Percentiles rank a stretch among this genome's conserved stretches.
Conservation (phyloP, 768 basidiomycete species). For the Porphyrellus cyaneotinctus region DNA sequence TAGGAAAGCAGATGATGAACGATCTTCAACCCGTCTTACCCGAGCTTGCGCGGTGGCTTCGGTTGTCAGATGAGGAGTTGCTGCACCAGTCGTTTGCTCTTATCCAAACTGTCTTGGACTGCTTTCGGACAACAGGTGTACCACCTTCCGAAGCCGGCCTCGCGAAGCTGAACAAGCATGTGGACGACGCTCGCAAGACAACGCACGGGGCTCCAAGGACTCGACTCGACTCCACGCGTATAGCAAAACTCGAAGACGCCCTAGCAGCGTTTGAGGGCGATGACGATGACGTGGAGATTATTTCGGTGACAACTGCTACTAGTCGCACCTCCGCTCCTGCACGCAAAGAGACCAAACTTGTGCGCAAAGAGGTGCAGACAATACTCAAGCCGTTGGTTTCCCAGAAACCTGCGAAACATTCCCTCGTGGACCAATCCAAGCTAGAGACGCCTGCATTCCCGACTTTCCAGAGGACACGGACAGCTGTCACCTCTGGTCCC, state of each 20-base stretch:
- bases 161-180: slow-evolving; percentile 62
- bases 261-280: slow-evolving; percentile 65
- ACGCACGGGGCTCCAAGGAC: slow-evolving; percentile 45
- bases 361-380: slow-evolving; percentile 21
- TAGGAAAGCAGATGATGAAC: slow-evolving; percentile 71
- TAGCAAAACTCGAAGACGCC: slow-evolving; percentile 63
- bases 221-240: slow-evolving; percentile 49
- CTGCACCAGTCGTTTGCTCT: slow-evolving; percentile 86
- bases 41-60: slow-evolving; percentile 82
- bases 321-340: slow-evolving; percentile 11
- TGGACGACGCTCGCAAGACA: slow-evolving; percentile 55
- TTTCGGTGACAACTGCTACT: slow-evolving; percentile 35
- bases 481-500: slow-evolving; percentile 29
- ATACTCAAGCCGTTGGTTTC: slow-evolving; percentile 12
- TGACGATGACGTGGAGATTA: slow-evolving; percentile 53
- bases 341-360: slow-evolving; percentile 11
- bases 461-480: slow-evolving; percentile 38
- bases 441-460: slow-evolving; percentile 39
- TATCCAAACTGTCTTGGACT: slow-evolving; percentile 70
- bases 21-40: slow-evolving; percentile 75
- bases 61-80: slow-evolving; percentile 88
- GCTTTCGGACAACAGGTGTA: slow-evolving; percentile 62
- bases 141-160: slow-evolving; percentile 54
- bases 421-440: slow-evolving; percentile 28
- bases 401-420: slow-evolving; percentile 13